Percentiles rank a stretch among this genome's conserved stretches.
Evolutionary conservation across 202 grass and related monocot genomes (phyloP).

Genomic region (Panicum virgatum): DNA sequence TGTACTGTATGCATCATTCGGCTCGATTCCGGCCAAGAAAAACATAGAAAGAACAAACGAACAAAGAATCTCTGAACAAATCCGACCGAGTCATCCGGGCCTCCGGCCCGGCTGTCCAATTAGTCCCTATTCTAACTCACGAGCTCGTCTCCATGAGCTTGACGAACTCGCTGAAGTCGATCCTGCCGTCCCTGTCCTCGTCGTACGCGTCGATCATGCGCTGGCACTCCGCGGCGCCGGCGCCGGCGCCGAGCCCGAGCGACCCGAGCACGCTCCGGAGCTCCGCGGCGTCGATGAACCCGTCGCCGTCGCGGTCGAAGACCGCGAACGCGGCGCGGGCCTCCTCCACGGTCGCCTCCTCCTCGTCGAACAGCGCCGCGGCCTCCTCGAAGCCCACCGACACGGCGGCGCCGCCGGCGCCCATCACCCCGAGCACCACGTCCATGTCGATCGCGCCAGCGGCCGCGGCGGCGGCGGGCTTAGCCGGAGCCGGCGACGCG

Average conservation of each 20-base stretch:
- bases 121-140: slow-evolving; percentile 8
- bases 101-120: too few relatives aligned
- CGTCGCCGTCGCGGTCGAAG: slow-evolving; percentile 73
- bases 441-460: slow-evolving; percentile 26
- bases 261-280: slow-evolving; percentile 61
- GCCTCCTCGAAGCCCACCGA: slow-evolving; percentile 63
- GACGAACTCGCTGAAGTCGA: slow-evolving; percentile 79
- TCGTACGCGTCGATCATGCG: slow-evolving; percentile 79
- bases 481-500: not conserved
- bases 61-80: not conserved
- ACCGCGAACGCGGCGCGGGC: slow-evolving; percentile 64
- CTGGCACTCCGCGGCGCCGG: slow-evolving; percentile 43
- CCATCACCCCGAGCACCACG: slow-evolving; percentile 63
- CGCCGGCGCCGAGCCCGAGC: slow-evolving; percentile 60
- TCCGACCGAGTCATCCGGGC: not conserved
- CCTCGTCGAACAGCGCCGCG: slow-evolving; percentile 66
- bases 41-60: slow-evolving; percentile 22
- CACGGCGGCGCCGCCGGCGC: slow-evolving; percentile 18
- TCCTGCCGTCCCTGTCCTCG: slow-evolving; percentile 68
- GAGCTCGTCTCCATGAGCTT: slow-evolving; percentile 62
- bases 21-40: slow-evolving; percentile 38
- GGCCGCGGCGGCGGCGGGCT: not conserved
- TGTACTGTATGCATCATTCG: not conserved
- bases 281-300: slow-evolving; percentile 67
- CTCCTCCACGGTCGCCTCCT: slow-evolving; percentile 67